Conservation (phyloP, 768 basidiomycete genomes). For the Termitomyces sp. region DNA sequence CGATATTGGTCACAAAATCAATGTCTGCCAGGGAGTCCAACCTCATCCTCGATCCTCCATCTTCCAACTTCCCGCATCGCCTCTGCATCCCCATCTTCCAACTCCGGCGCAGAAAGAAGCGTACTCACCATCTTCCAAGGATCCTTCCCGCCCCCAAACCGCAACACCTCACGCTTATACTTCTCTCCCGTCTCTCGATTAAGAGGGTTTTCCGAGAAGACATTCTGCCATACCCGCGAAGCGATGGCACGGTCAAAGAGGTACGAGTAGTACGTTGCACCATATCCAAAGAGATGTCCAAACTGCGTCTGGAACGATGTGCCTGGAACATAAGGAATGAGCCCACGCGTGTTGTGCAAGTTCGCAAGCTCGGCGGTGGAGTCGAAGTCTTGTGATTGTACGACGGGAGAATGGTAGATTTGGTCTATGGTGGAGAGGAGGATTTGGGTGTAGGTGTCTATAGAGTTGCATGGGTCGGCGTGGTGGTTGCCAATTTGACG, state of each 20-base stretch:
- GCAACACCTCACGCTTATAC: conserved; percentile 71
- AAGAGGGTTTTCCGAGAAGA: conserved; percentile 69
- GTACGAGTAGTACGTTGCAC: conserved; percentile 97
- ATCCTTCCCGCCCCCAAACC: conserved; percentile 84
- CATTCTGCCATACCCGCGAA: conserved; percentile 76
- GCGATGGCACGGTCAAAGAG: conserved; percentile 96
- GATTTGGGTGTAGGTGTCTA: conserved; percentile 91
- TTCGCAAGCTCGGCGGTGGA: conserved; percentile 63
- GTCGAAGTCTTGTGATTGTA: conserved; percentile 54
- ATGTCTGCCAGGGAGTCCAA: conserved; percentile 55
- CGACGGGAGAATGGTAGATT: conserved; percentile 73
- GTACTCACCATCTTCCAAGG: conserved; percentile 90
- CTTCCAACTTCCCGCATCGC: conserved; percentile 89
- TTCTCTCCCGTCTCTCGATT: conserved; percentile 72
- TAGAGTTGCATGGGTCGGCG: conserved; percentile 69
- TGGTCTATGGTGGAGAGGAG: conserved; percentile 88
- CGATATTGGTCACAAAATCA: too few species aligned
- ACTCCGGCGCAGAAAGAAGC: conserved; percentile 55
- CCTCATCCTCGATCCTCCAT: conserved; percentile 82
- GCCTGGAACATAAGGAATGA: conserved; percentile 78
- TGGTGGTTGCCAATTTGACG: conserved; percentile 60
- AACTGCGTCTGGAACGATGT: conserved; percentile 97
- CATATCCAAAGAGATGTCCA: conserved; percentile 92
- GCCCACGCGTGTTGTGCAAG: conserved; percentile 62
- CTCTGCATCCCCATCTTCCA: conserved; percentile 67